Conservation (phyloP, 2,329 filamentous ascomycete genomes). For the Aspergillus sp. region DNA sequence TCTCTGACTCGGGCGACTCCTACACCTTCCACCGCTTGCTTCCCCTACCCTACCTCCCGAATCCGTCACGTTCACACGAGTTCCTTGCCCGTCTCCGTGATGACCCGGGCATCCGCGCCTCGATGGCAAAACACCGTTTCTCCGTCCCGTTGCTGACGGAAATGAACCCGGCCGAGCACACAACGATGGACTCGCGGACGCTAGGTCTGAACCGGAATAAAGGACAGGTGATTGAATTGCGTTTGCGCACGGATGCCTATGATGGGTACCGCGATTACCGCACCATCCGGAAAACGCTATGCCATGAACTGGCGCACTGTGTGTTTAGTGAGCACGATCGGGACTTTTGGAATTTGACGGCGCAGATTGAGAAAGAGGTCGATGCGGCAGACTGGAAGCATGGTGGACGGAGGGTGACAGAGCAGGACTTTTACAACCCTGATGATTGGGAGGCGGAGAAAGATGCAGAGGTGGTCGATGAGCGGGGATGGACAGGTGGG, state of each 20-base stretch:
- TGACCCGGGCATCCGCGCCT: conserved; percentile 77
- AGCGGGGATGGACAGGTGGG: conserved; percentile 73
- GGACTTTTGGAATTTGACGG: conserved; percentile 85
- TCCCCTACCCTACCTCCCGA: conserved; percentile 72
- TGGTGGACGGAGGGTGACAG: conserved; percentile 60
- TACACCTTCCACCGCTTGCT: conserved; percentile 80
- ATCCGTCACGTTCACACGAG: conserved; percentile 63
- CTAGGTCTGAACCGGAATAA: conserved; percentile 82
- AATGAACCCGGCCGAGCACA: conserved; percentile 87
- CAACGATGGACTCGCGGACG: conserved; percentile 74
- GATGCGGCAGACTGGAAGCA: conserved; percentile 71
- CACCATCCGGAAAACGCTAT: conserved; percentile 84
- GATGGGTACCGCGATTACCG: conserved; percentile 93
- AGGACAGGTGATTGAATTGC: conserved; percentile 85
- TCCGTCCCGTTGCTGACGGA: conserved; percentile 82
- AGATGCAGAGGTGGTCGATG: conserved; percentile 56
- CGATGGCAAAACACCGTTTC: conserved; percentile 83
- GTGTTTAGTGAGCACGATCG: conserved; percentile 79
- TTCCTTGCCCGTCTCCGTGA: conserved; percentile 72
- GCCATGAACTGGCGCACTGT: conserved; percentile 93
- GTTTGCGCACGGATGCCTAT: conserved; percentile 86
- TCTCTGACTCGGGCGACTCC: conserved; percentile 49
- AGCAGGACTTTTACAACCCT: conserved; percentile 55
- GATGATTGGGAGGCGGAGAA: conserved; percentile 49
- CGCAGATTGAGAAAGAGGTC: conserved; percentile 83